These are phyloP conservation scores for Pleoardoris graminearum DNA, from an alignment of 2,329 filamentous ascomycete species.

Conservation along the genomic window DNA sequence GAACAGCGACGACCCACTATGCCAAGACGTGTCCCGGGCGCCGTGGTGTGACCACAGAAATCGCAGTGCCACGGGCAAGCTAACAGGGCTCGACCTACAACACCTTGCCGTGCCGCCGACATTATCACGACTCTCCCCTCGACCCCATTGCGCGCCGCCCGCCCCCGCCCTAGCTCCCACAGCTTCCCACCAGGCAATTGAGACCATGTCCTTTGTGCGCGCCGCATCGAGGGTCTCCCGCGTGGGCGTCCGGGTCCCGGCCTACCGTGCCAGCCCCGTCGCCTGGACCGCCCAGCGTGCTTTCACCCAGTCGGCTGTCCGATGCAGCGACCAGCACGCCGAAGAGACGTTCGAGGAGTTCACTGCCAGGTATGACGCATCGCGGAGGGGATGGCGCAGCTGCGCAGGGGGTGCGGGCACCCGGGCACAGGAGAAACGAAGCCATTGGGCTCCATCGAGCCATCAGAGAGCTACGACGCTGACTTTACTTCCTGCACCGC, in stretches of 20 bases:
- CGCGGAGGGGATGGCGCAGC: conserved; percentile 19
- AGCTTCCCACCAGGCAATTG: conserved; percentile 33
- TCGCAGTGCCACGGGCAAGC: no score
- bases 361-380: conserved; percentile 77
- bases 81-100: no score
- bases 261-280: conserved; percentile 39
- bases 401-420: conserved; percentile 19
- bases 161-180: conserved; percentile 18
- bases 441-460: conserved; percentile 36
- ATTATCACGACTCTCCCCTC: conserved; percentile 27
- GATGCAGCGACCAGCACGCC: conserved; percentile 63
- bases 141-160: conserved; percentile 28
- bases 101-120: conserved; percentile 6
- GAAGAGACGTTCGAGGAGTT: conserved; percentile 99
- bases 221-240: conserved; percentile 42
- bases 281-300: conserved; percentile 40
- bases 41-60: conserved; percentile 11
- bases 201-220: conserved; percentile 45
- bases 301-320: conserved; percentile 57
- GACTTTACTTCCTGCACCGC: conserved; percentile 32
- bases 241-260: conserved; percentile 39
- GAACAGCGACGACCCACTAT: no score
- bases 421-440: conserved; percentile 11
- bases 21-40: background rate
- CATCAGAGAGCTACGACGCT: conserved; percentile 27